Evolutionary conservation across 1,284 basidiomycete species (phyloP).

Genomic region (Afroboletus lepidellus): DNA sequence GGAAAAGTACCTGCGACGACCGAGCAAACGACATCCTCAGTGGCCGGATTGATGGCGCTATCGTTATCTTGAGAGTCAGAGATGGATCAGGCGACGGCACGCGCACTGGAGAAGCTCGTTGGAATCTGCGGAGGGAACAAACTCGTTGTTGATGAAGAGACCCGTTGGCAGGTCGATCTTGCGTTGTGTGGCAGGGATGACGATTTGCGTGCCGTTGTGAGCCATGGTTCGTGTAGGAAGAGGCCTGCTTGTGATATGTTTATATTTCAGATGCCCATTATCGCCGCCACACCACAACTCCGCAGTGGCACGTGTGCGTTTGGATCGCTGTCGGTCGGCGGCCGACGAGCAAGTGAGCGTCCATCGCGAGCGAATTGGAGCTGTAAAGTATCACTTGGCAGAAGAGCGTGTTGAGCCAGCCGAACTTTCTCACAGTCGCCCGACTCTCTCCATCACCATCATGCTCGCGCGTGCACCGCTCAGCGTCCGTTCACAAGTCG

Average conservation of each 20-base stretch:
- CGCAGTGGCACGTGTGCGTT: not conserved
- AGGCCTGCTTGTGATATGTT: not conserved
- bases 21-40: constrained; percentile 67
- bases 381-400: too few relatives aligned
- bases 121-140: constrained; percentile 67
- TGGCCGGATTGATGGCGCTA: constrained; percentile 72
- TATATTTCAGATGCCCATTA: constrained; percentile 17
- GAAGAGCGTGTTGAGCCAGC: too few relatives aligned
- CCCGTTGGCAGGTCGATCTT: constrained; percentile 71
- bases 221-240: constrained; percentile 39
- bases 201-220: constrained; percentile 33
- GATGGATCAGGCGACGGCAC: constrained; percentile 7
- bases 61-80: constrained; percentile 11
- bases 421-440: constrained; percentile 23
- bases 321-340: constrained; percentile 1
- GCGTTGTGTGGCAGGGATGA: constrained; percentile 44
- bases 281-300: constrained; percentile 14
- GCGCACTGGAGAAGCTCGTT: constrained; percentile 56
- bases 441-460: constrained; percentile 21
- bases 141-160: constrained; percentile 90
- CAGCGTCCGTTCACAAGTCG: constrained; percentile 38
- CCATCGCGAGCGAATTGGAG: not conserved
- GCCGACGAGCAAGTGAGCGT: not conserved
- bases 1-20: constrained; percentile 59
- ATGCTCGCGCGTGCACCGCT: constrained; percentile 42